Evolutionary conservation across 108 stramenopile genomes (phyloP), one percentile per base, ranked within the genome.

Genomic region (Licmophora abbreviata): DNA sequence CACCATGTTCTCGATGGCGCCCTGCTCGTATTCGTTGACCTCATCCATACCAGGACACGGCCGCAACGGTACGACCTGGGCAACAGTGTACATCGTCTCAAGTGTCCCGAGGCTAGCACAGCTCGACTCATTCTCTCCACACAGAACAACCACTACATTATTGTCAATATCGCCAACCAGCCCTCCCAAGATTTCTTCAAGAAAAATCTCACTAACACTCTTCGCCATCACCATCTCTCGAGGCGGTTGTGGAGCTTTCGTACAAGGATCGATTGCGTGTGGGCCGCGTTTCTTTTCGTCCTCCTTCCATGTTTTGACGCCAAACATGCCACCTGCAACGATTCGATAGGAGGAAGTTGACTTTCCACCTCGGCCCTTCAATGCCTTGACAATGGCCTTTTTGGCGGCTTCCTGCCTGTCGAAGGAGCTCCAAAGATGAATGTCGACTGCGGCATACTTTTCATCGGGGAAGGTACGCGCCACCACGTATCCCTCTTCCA

Each of bases 311-410:
- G 75, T 77, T 30, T 63, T 62, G 7, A 67, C 69, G 46, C 83
- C 87, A 58, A 73, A 72, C 80, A 88, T 88, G 35, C 87, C 87
- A 34, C 87, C 87, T 52, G 71, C 74, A 36, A 88, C 76, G 45
- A 88, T 67, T 23, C 83, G 77, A 58, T 60, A 88, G 8, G 59
- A 59, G 6, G 81, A 73, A 56, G 29, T 50, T 29, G 22, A 59
- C 38, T 40, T 40, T 5, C 38, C 38, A 40, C 12, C 61, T 20
- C 37, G 43, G 32, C 35, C 70, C 36, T 53, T 76, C 23, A 51
- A 18, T 24, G 51, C 75, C 32, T 45, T 58, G 17, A 64, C 59
- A 34, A 81, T 50, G 7, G 69, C 70, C 27, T 44, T 37, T 28
- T 60, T 49, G 14, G 59, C 46, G 8, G 44, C 66, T 24, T 51